phyloP scores from a whole-genome alignment of 2,329 filamentous ascomycete genomes.

The Cytospora paraplurivora region DNA sequence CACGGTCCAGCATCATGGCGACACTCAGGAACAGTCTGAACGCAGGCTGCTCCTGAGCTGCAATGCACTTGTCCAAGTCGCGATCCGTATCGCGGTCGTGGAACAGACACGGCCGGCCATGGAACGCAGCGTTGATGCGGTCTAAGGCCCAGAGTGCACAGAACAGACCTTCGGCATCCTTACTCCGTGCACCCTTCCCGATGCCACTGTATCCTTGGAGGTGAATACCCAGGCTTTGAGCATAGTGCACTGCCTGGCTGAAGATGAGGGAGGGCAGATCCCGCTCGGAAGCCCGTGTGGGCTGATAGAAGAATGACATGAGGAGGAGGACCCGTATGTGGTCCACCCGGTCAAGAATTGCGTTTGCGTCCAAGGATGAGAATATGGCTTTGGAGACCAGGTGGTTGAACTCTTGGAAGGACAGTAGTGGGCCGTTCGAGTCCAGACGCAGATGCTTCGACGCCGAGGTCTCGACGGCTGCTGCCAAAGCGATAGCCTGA shows the following conservation, averaged over 20 bases:
- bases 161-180: slow-evolving; percentile 53
- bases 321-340: slow-evolving; percentile 57
- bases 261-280: slow-evolving; percentile 57
- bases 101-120: slow-evolving; percentile 60
- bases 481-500: slow-evolving; percentile 54
- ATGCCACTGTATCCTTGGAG: slow-evolving; percentile 41
- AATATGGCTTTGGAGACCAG: slow-evolving; percentile 51
- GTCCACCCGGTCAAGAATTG: slow-evolving; percentile 57
- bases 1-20: slow-evolving; percentile 57
- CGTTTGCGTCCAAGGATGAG: slow-evolving; percentile 53
- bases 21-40: slow-evolving; percentile 61
- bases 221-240: slow-evolving; percentile 59
- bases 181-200: slow-evolving; percentile 37
- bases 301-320: slow-evolving; percentile 62
- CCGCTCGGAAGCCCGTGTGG: slow-evolving; percentile 53
- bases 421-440: slow-evolving; percentile 44
- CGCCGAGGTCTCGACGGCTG: slow-evolving; percentile 52
- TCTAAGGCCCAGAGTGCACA: slow-evolving; percentile 65
- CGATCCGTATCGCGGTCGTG: slow-evolving; percentile 63
- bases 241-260: slow-evolving; percentile 57
- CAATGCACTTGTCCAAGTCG: slow-evolving; percentile 53
- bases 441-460: slow-evolving; percentile 48
- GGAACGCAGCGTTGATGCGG: slow-evolving; percentile 59
- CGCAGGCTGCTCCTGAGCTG: slow-evolving; percentile 49
- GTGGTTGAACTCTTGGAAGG: slow-evolving; percentile 51